A percentile compares a stretch with the other conserved stretches of the same genome.
phyloP scores from a whole-genome alignment of 805 yeast genomes.

The Zygosaccharomyces gambellarensis region DNA sequence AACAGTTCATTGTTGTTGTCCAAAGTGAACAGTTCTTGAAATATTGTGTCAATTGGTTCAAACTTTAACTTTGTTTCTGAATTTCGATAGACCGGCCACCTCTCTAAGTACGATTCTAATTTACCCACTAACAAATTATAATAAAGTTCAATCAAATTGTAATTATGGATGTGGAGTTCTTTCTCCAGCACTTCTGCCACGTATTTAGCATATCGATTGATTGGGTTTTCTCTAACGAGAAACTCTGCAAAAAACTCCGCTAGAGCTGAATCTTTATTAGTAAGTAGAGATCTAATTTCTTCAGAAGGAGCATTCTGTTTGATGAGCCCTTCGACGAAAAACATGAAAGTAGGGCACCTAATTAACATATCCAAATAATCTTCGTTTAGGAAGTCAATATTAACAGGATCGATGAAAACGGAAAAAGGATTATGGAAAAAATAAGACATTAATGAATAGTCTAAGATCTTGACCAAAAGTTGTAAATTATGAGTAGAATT shows the following conservation, averaged over 20 bases:
- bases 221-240: constrained; percentile 34
- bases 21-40: constrained; percentile 33
- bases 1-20: constrained; percentile 32
- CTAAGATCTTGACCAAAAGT: constrained; percentile 30
- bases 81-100: constrained; percentile 27
- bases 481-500: constrained; percentile 32
- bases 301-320: constrained; percentile 25
- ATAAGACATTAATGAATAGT: constrained; percentile 34
- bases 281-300: constrained; percentile 26
- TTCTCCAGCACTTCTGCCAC: constrained; percentile 27
- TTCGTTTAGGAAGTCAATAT: constrained; percentile 27
- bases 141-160: constrained; percentile 32
- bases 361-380: constrained; percentile 25
- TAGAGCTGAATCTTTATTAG: constrained; percentile 23
- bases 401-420: constrained; percentile 34
- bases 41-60: constrained; percentile 32
- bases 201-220: constrained; percentile 29
- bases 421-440: constrained; percentile 35
- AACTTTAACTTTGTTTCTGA: constrained; percentile 22
- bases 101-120: constrained; percentile 19
- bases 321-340: constrained; percentile 31
- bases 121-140: constrained; percentile 26
- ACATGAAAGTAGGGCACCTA: constrained; percentile 35
- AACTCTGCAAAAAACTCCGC: constrained; percentile 33
- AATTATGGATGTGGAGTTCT: constrained; percentile 24